Base-by-base conservation (phyloP, 768 basidiomycete genomes). In the Phaeotremella fagi region DNA sequence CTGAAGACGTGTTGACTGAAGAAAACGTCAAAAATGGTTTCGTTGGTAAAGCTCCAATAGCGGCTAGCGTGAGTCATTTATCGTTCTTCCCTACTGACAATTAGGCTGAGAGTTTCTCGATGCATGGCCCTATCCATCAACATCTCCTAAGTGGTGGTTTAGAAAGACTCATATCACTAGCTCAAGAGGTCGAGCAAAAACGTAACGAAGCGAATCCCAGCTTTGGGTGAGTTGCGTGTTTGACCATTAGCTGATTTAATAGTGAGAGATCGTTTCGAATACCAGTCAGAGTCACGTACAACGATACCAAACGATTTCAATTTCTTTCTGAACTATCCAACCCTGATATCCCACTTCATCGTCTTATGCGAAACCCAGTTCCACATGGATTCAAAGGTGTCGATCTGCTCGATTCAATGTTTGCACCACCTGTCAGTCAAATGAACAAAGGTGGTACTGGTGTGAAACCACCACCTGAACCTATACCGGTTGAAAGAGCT, bases 21-120 rank as follows among this genome's bases (percentile, higher is more conserved):
- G 64, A 69, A 27, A 71, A 69, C 48, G 72, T 73, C 51, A 67
- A 69, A 49, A 67, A 67, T 54, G 72, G 72, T 2, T 73, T 64
- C 42, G 47, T 57, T 14, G 61, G 63, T 27, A 65, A 61, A 43
- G 51, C 54, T 18, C 62, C 60, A 42, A 54, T 66, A 23, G 59
- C 61, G n/a, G 55, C 63, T 15, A 57, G 58, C 16, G 60, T 64
- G 46, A 56, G 60, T 7, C 11, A 6, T 9, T 44, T 5, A 28
- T 33, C 27, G 20, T 12, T 12, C 14, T 14, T 20, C 27, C 18
- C n/a, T n/a, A 38, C 35, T 50, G 46, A 55, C 38, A 14, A 27
- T 41, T 22, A 63, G 66, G 66, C 63, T 6, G 69, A 71, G 55
- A 61, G 61, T 43, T 71, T 71, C 52, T 71, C 69, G 15, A 71